phyloP scores from a whole-genome alignment of 2,329 filamentous ascomycete genomes.

The Hortaea werneckii region DNA sequence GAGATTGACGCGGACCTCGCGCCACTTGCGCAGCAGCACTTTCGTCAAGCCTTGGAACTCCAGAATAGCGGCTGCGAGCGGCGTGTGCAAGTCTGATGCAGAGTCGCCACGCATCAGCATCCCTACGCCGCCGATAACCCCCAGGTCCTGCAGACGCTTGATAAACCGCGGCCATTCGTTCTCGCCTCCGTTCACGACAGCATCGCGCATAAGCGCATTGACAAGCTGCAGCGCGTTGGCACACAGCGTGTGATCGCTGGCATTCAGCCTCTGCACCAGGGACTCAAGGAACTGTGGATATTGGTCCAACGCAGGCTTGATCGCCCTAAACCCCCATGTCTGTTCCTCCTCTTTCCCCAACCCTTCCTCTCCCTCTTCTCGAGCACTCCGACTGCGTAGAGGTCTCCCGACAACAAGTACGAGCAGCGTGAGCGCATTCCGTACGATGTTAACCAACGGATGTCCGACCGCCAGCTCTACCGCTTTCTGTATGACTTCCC shows the following conservation, averaged over 20 bases:
- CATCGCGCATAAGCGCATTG: slow-evolving; percentile 89
- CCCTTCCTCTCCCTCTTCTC: slow-evolving; percentile 48
- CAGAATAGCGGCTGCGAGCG: slow-evolving; percentile 74
- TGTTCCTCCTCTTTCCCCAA: slow-evolving; percentile 54
- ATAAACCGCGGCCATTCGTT: slow-evolving; percentile 95
- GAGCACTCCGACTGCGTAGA: slow-evolving; percentile 32
- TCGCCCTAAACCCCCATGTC: slow-evolving; percentile 62
- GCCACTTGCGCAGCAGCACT: slow-evolving; percentile 72
- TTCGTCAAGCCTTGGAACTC: slow-evolving; percentile 93
- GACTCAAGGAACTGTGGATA: slow-evolving; percentile 93
- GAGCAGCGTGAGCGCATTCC: slow-evolving; percentile 92
- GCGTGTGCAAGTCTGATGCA: slow-evolving; percentile 79
- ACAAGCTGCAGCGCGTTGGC: slow-evolving; percentile 91
- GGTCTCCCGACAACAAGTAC: slow-evolving; percentile 87
- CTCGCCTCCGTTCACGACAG: slow-evolving; percentile 64
- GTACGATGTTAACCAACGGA: slow-evolving; percentile 91
- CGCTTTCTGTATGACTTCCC: slow-evolving; percentile 59
- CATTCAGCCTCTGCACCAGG: slow-evolving; percentile 82
- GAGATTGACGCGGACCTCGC: slow-evolving; percentile 70
- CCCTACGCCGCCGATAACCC: slow-evolving; percentile 82
- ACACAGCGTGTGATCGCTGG: slow-evolving; percentile 89
- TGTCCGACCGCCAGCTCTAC: slow-evolving; percentile 91
- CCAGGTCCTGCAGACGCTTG: slow-evolving; percentile 83
- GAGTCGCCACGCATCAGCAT: slow-evolving; percentile 89
- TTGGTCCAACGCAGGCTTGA: slow-evolving; percentile 83